Evolutionary conservation across 2,329 filamentous ascomycete species (phyloP).

Genomic region (Neonectria ditissima): DNA sequence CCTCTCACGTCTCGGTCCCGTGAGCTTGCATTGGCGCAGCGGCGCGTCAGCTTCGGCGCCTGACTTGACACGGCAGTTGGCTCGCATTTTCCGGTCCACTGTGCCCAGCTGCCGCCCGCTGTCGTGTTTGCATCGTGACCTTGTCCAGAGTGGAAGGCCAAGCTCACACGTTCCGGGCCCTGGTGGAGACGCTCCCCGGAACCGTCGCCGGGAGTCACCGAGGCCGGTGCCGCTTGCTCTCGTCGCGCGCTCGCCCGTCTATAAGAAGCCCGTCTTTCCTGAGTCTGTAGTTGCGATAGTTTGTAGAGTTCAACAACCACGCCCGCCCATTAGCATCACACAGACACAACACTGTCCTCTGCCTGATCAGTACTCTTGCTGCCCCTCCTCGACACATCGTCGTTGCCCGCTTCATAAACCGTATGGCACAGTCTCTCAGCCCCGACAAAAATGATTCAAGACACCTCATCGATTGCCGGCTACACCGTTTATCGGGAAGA

Average conservation of each 20-base stretch:
- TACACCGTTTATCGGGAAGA: slow-evolving; percentile 60
- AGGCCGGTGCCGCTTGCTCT: slow-evolving; percentile 10
- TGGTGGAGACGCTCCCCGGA: slow-evolving; percentile 7
- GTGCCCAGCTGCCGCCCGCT: no score
- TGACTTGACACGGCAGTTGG: slow-evolving; percentile 29
- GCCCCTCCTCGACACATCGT: slow-evolving; percentile 14
- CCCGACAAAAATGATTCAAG: slow-evolving; percentile 52
- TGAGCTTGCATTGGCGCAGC: slow-evolving; percentile 12
- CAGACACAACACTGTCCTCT: slow-evolving; percentile 6
- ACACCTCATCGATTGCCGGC: slow-evolving; percentile 58
- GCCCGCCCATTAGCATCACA: not conserved
- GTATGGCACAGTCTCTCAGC: slow-evolving; percentile 46
- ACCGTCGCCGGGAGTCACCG: slow-evolving; percentile 31
- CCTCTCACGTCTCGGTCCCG: not conserved
- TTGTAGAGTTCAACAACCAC: not conserved
- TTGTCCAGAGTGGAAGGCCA: not conserved
- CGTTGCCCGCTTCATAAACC: slow-evolving; percentile 24
- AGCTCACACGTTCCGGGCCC: slow-evolving; percentile 8
- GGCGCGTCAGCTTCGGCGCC: slow-evolving; percentile 13
- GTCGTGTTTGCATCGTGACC: not conserved
- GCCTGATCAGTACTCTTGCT: not conserved
- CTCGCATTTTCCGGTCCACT: slow-evolving; percentile 7
- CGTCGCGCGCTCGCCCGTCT: slow-evolving; percentile 32
- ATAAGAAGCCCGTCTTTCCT: slow-evolving; percentile 42
- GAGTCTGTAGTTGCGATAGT: slow-evolving; percentile 4